A percentile compares a stretch with the other conserved stretches of the same genome.
phyloP scores from a whole-genome alignment of 768 basidiomycete genomes.

The Tulasnella sp. region DNA sequence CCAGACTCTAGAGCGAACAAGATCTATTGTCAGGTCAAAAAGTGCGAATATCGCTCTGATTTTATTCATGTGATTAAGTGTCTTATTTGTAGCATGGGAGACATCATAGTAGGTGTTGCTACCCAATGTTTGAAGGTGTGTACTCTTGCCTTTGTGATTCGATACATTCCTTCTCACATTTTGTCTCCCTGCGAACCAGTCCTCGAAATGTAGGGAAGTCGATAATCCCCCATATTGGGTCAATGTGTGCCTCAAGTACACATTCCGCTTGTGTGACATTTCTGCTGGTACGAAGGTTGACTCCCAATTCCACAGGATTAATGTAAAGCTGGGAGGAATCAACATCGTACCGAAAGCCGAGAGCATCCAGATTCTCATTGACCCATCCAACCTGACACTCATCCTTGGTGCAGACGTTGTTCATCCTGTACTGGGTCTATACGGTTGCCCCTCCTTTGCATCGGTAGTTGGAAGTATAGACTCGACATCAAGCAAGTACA shows the following conservation, averaged over 20 bases:
- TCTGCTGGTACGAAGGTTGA: neutral
- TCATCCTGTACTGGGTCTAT: constrained; percentile 66
- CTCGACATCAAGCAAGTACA: constrained; percentile 59
- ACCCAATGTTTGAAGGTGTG: constrained; percentile 59
- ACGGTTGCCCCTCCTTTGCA: constrained; percentile 55
- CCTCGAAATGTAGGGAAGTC: too few relatives aligned
- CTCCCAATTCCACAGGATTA: constrained; percentile 30
- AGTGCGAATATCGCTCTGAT: constrained; percentile 41
- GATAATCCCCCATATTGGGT: constrained; percentile 69
- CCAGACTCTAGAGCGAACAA: constrained; percentile 59
- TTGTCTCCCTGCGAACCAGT: too few relatives aligned
- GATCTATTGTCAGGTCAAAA: constrained; percentile 64
- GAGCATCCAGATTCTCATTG: constrained; percentile 51
- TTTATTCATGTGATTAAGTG: neutral
- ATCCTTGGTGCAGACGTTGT: constrained; percentile 43
- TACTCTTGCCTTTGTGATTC: neutral
- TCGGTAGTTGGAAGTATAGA: constrained; percentile 73
- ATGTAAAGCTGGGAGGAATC: constrained; percentile 75
- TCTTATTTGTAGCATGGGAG: constrained; percentile 49
- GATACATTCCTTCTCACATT: too few relatives aligned
- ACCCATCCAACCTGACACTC: constrained; percentile 61
- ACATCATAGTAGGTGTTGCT: constrained; percentile 57
- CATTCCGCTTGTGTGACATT: constrained; percentile 1
- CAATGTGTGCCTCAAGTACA: constrained; percentile 63
- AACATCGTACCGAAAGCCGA: constrained; percentile 63